These are phyloP conservation scores for Diplogelasinospora grovesii DNA, from an alignment of 495 filamentous ascomycete genomes.

Conservation along the genomic window DNA sequence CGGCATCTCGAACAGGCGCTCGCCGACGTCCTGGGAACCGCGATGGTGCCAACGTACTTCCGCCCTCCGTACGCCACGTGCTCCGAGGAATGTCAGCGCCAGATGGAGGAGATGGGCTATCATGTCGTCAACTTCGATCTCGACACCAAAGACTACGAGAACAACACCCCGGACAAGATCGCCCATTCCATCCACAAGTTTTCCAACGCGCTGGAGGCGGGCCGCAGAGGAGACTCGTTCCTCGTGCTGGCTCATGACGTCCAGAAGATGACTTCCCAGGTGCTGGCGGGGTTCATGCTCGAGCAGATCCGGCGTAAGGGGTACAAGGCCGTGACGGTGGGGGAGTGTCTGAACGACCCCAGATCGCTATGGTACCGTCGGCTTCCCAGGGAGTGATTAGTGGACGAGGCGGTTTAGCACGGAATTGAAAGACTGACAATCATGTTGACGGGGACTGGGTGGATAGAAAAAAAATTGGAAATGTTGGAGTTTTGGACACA, in stretches of 20 bases:
- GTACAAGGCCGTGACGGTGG: slow-evolving; percentile 45
- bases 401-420: too few species aligned
- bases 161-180: slow-evolving; percentile 17
- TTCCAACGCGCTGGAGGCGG: slow-evolving; percentile 11
- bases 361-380: slow-evolving; percentile 57
- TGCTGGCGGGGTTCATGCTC: slow-evolving; percentile 28
- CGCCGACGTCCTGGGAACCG: slow-evolving; percentile 24
- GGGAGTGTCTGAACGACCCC: slow-evolving; percentile 55
- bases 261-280: slow-evolving; percentile 27
- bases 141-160: slow-evolving; percentile 36
- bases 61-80: slow-evolving; percentile 37
- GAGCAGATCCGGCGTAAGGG: slow-evolving; percentile 15
- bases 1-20: slow-evolving; percentile 22
- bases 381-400: too few species aligned
- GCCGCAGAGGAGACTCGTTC: slow-evolving; percentile 14
- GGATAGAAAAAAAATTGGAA: too few species aligned
- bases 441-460: too few species aligned
- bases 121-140: slow-evolving; percentile 38
- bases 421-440: too few species aligned
- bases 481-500: too few species aligned
- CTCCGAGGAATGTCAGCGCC: slow-evolving; percentile 15
- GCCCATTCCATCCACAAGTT: slow-evolving; percentile 20
- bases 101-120: slow-evolving; percentile 29
- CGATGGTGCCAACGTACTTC: slow-evolving; percentile 39
- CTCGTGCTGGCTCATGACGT: slow-evolving; percentile 35